Percentiles rank a stretch among this genome's conserved stretches.
Evolutionary conservation across 2,329 filamentous ascomycete genomes (phyloP).

Genomic region (Monilinia fructicola): DNA sequence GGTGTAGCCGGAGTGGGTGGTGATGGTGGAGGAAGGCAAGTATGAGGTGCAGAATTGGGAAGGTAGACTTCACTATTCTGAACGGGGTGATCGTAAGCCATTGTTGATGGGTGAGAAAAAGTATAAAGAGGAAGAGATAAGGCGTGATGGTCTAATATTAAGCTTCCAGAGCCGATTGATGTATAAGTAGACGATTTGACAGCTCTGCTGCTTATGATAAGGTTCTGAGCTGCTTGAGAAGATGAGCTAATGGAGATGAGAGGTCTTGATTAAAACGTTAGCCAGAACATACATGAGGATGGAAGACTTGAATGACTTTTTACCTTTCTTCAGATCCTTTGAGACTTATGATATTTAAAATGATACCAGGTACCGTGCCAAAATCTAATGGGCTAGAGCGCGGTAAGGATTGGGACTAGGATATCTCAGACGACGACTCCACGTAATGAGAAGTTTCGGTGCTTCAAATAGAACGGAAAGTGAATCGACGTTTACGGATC

Average conservation of each 20-base stretch:
- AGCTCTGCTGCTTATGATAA: slow-evolving; percentile 8
- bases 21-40: slow-evolving; percentile 33
- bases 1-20: slow-evolving; percentile 40
- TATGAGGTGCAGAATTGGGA: slow-evolving; percentile 32
- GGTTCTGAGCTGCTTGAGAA: not conserved
- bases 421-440: slow-evolving; percentile 6
- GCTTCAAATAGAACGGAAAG: slow-evolving; percentile 39
- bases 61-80: slow-evolving; percentile 42
- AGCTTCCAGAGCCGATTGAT: slow-evolving; percentile 19
- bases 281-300: slow-evolving; percentile 15
- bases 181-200: not conserved
- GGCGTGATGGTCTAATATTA: slow-evolving; percentile 8
- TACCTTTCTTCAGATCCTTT: slow-evolving; percentile 11
- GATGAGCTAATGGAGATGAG: not conserved
- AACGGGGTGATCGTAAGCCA: slow-evolving; percentile 38
- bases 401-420: not conserved
- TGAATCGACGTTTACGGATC: slow-evolving; percentile 39
- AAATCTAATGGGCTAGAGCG: not conserved
- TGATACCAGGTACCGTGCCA: not conserved
- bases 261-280: slow-evolving; percentile 19
- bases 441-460: slow-evolving; percentile 16
- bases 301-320: not conserved
- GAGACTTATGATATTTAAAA: slow-evolving; percentile 5
- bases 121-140: slow-evolving; percentile 4
- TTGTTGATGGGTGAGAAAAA: slow-evolving; percentile 24